These are phyloP conservation scores for Phaeodactylum tricornutum DNA, from an alignment of 108 stramenopile species.

Conservation along the genomic window DNA sequence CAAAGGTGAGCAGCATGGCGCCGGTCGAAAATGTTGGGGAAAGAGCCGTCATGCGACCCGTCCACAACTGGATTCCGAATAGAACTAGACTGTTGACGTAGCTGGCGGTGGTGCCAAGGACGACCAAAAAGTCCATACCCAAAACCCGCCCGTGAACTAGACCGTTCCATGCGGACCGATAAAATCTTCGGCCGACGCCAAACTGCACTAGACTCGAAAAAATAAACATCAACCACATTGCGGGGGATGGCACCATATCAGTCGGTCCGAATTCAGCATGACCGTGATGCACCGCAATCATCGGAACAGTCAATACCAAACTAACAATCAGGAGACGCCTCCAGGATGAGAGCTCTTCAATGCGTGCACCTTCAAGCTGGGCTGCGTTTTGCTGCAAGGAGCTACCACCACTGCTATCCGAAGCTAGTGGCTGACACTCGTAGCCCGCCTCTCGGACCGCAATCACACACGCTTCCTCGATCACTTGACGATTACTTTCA, in stretches of 20 bases:
- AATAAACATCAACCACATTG: constrained; percentile 5
- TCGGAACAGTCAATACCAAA: constrained; percentile 35
- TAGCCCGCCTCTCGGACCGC: constrained; percentile 42
- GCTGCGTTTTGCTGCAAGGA: constrained; percentile 35
- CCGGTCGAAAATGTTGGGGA: constrained; percentile 76
- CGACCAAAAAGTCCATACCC: constrained; percentile 96
- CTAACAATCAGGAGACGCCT: constrained; percentile 21
- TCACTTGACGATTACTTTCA: constrained; percentile 2
- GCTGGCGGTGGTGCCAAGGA: constrained; percentile 83
- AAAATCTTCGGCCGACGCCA: constrained; percentile 68
- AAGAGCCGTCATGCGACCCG: constrained; percentile 10
- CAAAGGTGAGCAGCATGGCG: constrained; percentile 88
- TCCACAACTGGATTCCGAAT: neutral
- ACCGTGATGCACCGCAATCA: constrained; percentile 17
- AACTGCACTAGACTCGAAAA: constrained; percentile 65
- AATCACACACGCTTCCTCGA: constrained; percentile 25
- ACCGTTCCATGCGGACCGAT: constrained; percentile 54
- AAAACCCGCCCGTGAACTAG: constrained; percentile 25
- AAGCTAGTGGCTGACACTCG: constrained; percentile 15
- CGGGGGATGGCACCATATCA: constrained; percentile 2
- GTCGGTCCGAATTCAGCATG: constrained; percentile 7
- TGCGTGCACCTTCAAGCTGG: constrained; percentile 33
- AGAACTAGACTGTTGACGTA: constrained; percentile 78
- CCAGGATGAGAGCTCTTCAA: constrained; percentile 39
- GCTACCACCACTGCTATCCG: constrained; percentile 14